Evolutionary conservation across 1,139 yeast genomes (phyloP), one percentile per base, ranked within the genome.

Genomic region (Pichia sp.): DNA sequence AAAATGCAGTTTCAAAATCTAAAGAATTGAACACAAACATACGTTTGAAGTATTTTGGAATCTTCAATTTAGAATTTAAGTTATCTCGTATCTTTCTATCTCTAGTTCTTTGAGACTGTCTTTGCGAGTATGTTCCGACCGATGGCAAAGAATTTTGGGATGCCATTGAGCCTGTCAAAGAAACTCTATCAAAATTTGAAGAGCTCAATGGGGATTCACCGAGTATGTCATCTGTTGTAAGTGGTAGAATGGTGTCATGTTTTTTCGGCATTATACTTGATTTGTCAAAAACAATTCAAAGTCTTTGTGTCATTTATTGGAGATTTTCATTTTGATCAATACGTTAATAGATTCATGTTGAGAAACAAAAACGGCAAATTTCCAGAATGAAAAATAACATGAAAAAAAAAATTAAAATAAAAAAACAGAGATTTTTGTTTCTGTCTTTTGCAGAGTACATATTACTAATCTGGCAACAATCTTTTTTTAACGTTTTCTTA

Each of bases 1-100:
- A 89, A 53, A 82, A 75, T 18, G 97, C 96, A 2, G 95, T 85
- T 64, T 89, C 97, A 60, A 88, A 86, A 67, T 89, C 96, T 46
- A 89, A 71, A 0, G 95, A 83, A 12, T 82, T 85, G 5, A 96
- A 94, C 56, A 82, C 80, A 58, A 85, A 71, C 42, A 87, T 63
- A 46, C 85, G 61, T 51, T 67, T 68, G 48, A 74, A 62, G 49
- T 71, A 70, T 12, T 68, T 61, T 4, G 79, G 79, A 8, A 72
- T 46, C 32, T 56, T 56, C 43, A 69, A 55, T 35, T 50, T 35
- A 2, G 60, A 50, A 41, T 55, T 52, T 34, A 57, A 45, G 25
- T 55, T 58, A 35, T 55, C 60, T 45, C 56, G 56, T 35, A 60
- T 44, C 42, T 53, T 56, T 34, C 53, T 55, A 18, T 56, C 44